Evolutionary conservation across 148 eudicot genomes (phyloP).

Genomic region (Pouteria glomerata): DNA sequence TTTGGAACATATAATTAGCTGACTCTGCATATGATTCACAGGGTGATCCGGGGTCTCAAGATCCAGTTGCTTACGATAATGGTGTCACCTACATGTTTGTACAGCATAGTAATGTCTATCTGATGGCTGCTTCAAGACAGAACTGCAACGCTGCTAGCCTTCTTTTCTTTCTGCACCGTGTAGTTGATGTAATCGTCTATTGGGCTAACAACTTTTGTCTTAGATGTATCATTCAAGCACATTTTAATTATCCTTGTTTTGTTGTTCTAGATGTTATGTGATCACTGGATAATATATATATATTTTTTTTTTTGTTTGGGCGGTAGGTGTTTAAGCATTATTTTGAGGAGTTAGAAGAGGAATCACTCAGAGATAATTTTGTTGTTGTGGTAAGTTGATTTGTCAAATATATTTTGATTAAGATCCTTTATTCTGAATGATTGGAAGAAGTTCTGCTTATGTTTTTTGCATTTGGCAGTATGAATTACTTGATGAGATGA

Average conservation of each 20-base stretch:
- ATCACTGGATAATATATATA: background rate
- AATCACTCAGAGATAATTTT: slow-evolving; percentile 93
- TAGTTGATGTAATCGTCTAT: slow-evolving; percentile 63
- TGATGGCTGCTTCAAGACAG: slow-evolving; percentile 88
- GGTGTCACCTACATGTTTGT: slow-evolving; percentile 93
- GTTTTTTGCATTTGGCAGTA: slow-evolving; percentile 43
- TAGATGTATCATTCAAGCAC: background rate
- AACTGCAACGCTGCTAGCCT: slow-evolving; percentile 97
- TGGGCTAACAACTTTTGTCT: background rate
- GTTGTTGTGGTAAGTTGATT: slow-evolving; percentile 84
- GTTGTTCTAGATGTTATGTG: background rate
- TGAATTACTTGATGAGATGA: slow-evolving; percentile 93
- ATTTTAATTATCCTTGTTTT: background rate
- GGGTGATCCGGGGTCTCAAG: slow-evolving; percentile 67
- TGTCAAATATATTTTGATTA: background rate
- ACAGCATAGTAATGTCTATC: slow-evolving; percentile 84
- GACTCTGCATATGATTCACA: slow-evolving; percentile 7
- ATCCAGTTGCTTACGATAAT: slow-evolving; percentile 79
- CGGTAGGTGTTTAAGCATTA: slow-evolving; percentile 91
- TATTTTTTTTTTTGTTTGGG: background rate
- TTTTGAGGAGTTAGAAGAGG: slow-evolving; percentile 90
- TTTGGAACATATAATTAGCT: background rate
- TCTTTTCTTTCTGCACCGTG: slow-evolving; percentile 81
- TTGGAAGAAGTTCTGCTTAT: slow-evolving; percentile 6
- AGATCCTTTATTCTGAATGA: background rate